Conservation (phyloP, 495 filamentous ascomycete species). For the Apodospora peruviana region DNA sequence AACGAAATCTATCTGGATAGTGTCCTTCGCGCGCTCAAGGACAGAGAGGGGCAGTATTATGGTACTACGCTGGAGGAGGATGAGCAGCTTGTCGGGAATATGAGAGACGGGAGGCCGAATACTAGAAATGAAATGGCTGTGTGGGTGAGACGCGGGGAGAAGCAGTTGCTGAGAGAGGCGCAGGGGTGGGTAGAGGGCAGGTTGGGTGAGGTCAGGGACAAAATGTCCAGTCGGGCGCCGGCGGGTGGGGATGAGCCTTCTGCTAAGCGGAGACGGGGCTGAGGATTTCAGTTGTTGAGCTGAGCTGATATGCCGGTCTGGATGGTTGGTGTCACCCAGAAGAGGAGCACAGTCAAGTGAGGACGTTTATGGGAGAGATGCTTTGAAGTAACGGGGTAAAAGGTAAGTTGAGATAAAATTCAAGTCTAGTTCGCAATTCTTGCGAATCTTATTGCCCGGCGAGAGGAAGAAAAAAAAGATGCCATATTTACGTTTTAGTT, state of each 20-base stretch:
- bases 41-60: constrained; percentile 59
- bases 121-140: constrained; percentile 56
- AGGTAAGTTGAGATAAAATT: too few relatives aligned
- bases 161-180: constrained; percentile 56
- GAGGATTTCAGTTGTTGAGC: not conserved
- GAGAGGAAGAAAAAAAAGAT: too few relatives aligned
- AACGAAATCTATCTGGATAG: constrained; percentile 32
- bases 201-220: constrained; percentile 7
- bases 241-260: constrained; percentile 10
- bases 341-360: too few relatives aligned
- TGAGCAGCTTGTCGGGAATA: constrained; percentile 37
- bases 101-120: constrained; percentile 24
- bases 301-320: not conserved
- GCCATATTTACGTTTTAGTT: too few relatives aligned
- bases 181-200: constrained; percentile 12
- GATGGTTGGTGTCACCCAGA: not conserved
- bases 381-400: too few relatives aligned
- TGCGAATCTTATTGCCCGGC: too few relatives aligned
- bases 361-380: too few relatives aligned
- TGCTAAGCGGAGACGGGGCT: constrained; percentile 18
- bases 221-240: not conserved
- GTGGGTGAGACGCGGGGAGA: constrained; percentile 76
- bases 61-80: constrained; percentile 60
- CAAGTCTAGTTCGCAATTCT: too few relatives aligned
- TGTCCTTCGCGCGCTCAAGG: constrained; percentile 36